Base-by-base conservation (phyloP, 2,329 filamentous ascomycete species). In the Alternaria sp. region DNA sequence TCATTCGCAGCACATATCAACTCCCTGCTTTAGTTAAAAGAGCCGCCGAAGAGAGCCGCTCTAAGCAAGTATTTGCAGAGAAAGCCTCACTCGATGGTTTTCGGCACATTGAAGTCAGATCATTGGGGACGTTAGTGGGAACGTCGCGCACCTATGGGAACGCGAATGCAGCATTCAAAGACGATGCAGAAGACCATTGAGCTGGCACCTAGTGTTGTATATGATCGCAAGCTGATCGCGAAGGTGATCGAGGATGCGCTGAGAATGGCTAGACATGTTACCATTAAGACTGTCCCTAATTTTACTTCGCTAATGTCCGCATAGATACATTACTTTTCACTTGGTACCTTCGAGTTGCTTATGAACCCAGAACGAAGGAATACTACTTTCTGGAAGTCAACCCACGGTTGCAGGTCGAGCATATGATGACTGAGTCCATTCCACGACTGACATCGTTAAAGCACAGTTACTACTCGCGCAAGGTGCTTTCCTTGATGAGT, bases 321-420 rank as follows among this genome's bases (percentile, higher is more conserved):
- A 1, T 24, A 82, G 75, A 81, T 86, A 50, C 74, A 79, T 4
- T 89, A 89, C 69, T 77, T 78, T 46, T 87, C 84, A 0, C 77
- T 89, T 0, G 87, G 87, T 8, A 89, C 87, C 0, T 88, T 88
- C 61, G 87, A 90, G 68, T 89, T 89, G 56, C 78, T 90, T 0
- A 80, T 87, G 11, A 84, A 84, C 56, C 80, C 82, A 10, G 58
- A 0, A 80, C 74, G 0, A 69, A 71, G 1, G 80, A 84, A 24
- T 85, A 83, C 70, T 88, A 82, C 72, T 88, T 88, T 63, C 72
- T 88, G 5, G 86, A 88, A 66, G 80, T 87, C 61, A 88, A 88
- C 54, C 85, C 86, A 0, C 79, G 86, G 3, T 71, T 88, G 2
- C 85, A 88, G 67, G 86, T 88, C 37, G 86, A 88, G 63, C 86